These are phyloP conservation scores for Colletotrichum sp. DNA, from an alignment of 2,329 filamentous ascomycete species.

Conservation along the genomic window DNA sequence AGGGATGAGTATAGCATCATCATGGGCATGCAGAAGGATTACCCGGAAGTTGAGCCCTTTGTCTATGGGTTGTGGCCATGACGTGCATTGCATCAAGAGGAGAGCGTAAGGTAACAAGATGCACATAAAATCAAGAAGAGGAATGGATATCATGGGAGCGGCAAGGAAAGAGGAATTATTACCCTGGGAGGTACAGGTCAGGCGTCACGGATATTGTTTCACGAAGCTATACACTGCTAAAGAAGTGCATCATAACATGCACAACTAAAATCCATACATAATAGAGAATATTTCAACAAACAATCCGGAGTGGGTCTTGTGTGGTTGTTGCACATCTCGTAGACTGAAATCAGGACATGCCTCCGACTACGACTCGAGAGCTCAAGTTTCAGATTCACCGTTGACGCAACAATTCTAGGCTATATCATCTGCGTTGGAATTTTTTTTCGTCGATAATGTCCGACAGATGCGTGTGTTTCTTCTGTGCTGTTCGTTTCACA, in stretches of 20 bases:
- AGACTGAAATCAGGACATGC: not conserved
- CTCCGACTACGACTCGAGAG: rapidly evolving
- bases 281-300: not conserved
- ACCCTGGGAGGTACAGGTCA: not conserved
- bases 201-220: not conserved
- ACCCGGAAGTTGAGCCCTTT: constrained; percentile 34
- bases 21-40: constrained; percentile 34
- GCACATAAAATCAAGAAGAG: not conserved
- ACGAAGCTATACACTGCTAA: not conserved
- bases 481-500: not conserved
- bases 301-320: rapidly evolving
- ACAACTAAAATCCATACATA: not conserved
- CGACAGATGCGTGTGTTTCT: not conserved
- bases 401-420: not conserved
- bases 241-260: not conserved
- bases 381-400: not conserved
- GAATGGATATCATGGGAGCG: not conserved
- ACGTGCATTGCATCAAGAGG: not conserved
- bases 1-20: constrained; percentile 35
- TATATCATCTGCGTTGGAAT: not conserved
- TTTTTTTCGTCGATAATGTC: not conserved
- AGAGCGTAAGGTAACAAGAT: not conserved
- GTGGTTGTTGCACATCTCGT: not conserved
- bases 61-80: constrained; percentile 34
- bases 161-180: not conserved